phyloP scores from a whole-genome alignment of 345 rosid genomes.

The Triadica sebifera region DNA sequence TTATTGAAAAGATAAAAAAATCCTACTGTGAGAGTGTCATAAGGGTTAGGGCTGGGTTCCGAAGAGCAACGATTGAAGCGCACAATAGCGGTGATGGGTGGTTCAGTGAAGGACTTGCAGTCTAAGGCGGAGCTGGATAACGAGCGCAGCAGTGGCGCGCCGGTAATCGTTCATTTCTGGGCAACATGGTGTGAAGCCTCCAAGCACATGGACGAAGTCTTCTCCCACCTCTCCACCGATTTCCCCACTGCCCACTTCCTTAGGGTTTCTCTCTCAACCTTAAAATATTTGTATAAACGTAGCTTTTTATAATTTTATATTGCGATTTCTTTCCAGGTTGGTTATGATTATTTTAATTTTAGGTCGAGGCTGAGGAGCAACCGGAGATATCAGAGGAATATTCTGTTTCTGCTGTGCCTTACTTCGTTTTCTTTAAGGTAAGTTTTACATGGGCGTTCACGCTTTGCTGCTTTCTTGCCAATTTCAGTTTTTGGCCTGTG shows the following conservation, averaged over 20 bases:
- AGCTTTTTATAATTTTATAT: not conserved
- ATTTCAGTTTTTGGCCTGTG: not conserved
- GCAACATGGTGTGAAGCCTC: conserved; percentile 99
- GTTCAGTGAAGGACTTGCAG: conserved; percentile 78
- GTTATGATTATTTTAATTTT: conserved; percentile 27
- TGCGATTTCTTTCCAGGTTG: not conserved
- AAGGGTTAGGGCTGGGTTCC: too few species aligned
- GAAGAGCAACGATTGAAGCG: too few species aligned
- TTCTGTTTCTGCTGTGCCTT: conserved; percentile 89
- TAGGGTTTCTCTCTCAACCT: conserved; percentile 43
- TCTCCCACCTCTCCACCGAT: conserved; percentile 84
- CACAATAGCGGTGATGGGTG: conserved; percentile 40
- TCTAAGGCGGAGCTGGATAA: conserved; percentile 81
- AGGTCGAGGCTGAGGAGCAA: conserved; percentile 98
- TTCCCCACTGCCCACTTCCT: conserved; percentile 79
- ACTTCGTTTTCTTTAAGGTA: conserved; percentile 85
- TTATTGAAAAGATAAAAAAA: too few species aligned
- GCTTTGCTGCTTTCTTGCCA: not conserved
- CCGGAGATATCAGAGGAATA: conserved; percentile 84
- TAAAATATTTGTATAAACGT: not conserved
- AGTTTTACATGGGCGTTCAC: not conserved
- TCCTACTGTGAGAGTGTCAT: too few species aligned
- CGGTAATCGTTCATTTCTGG: conserved; percentile 82
- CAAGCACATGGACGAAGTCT: conserved; percentile 97
- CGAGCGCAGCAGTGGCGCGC: conserved; percentile 46